Percentiles rank a stretch among this genome's conserved stretches.
Evolutionary conservation across 106 monocot species (phyloP).

Genomic region (Dactylorhiza incarnata): DNA sequence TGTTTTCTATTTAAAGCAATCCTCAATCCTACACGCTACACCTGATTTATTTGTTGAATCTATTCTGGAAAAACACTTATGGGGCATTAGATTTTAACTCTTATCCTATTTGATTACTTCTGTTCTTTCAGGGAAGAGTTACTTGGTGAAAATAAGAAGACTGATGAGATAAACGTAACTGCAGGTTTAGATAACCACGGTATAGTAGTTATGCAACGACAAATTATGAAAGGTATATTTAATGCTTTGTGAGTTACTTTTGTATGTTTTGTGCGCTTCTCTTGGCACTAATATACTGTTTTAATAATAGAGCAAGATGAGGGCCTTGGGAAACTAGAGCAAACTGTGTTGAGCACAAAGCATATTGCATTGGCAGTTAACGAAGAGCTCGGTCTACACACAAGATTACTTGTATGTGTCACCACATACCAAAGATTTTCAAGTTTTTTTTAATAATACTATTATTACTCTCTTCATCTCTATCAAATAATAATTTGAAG

Average conservation of each 20-base stretch:
- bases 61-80: too few species aligned
- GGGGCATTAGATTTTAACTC: too few species aligned
- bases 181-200: constrained; percentile 64
- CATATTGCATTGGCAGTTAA: constrained; percentile 89
- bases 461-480: background rate
- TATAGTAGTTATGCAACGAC: constrained; percentile 62
- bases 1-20: too few species aligned
- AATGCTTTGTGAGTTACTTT: background rate
- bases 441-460: background rate
- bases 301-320: constrained; percentile 72
- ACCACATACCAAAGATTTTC: too few species aligned
- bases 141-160: constrained; percentile 38
- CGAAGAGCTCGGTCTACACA: constrained; percentile 79
- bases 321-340: constrained; percentile 72
- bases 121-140: constrained; percentile 42
- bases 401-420: constrained; percentile 66
- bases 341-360: constrained; percentile 81
- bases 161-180: constrained; percentile 52
- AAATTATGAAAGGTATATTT: constrained; percentile 52
- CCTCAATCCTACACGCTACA: too few species aligned
- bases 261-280: background rate
- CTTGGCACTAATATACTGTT: background rate
- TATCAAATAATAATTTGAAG: background rate
- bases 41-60: too few species aligned
- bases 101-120: background rate